These are phyloP conservation scores for Hansenula lynferdii DNA, from an alignment of 1,139 yeast genomes.

Conservation along the genomic window DNA sequence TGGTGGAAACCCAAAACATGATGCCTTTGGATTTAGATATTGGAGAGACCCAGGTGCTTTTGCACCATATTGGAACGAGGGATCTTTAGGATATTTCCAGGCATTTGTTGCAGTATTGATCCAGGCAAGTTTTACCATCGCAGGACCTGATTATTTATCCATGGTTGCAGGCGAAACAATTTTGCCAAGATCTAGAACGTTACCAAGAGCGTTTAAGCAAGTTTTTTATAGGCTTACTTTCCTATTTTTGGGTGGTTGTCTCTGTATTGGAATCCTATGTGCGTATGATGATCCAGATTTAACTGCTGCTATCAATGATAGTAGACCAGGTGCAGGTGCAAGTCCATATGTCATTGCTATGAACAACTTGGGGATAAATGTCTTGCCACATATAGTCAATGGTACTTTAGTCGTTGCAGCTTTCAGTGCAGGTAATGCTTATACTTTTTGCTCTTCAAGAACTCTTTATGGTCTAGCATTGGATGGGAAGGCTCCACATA, in stretches of 20 bases:
- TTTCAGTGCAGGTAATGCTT: conserved; percentile 71
- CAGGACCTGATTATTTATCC: conserved; percentile 81
- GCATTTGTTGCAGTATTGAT: conserved; percentile 64
- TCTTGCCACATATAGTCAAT: conserved; percentile 60
- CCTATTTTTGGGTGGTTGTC: conserved; percentile 60
- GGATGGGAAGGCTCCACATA: conserved; percentile 57
- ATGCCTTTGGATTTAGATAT: conserved; percentile 62
- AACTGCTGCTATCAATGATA: conserved; percentile 36
- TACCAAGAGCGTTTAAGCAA: conserved; percentile 76
- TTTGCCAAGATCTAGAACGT: conserved; percentile 62
- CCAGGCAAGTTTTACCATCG: conserved; percentile 64
- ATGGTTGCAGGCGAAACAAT: conserved; percentile 82
- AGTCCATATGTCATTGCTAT: conserved; percentile 65
- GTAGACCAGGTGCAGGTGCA: conserved; percentile 55
- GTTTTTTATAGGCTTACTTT: conserved; percentile 69
- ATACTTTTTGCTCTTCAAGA: conserved; percentile 58
- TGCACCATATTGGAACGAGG: conserved; percentile 49
- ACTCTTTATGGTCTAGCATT: conserved; percentile 59
- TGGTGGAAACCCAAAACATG: conserved; percentile 73
- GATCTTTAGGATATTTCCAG: conserved; percentile 60
- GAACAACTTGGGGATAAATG: conserved; percentile 45
- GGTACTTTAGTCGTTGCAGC: conserved; percentile 58
- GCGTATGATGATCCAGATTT: conserved; percentile 45
- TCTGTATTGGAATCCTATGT: conserved; percentile 56
- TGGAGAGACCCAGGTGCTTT: conserved; percentile 56